Conservation (phyloP, 1,284 basidiomycete species). For the Leccinum subrobustum region DNA sequence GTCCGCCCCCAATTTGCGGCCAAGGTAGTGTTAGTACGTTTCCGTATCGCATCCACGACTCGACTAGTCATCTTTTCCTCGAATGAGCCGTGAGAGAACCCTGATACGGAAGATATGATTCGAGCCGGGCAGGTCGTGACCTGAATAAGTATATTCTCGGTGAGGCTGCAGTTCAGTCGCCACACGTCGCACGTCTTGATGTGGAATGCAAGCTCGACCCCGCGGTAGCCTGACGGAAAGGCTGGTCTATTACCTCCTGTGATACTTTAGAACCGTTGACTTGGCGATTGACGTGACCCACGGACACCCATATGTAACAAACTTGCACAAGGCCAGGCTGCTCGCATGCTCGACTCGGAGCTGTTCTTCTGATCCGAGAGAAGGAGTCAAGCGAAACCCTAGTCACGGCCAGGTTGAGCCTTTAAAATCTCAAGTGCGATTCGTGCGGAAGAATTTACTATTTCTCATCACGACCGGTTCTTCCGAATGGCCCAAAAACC, state of each 20-base stretch:
- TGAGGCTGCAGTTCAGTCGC: conserved; percentile 7
- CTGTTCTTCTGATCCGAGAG: conserved; percentile 24
- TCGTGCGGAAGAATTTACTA: conserved; percentile 22
- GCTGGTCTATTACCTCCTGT: conserved; percentile 24
- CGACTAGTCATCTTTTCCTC: conserved; percentile 4
- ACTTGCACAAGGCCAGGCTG: conserved; percentile 7
- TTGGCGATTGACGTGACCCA: conserved; percentile 29
- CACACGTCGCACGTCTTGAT: conserved; percentile 16
- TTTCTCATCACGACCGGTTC: conserved; percentile 23
- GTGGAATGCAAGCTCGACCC: conserved; percentile 16
- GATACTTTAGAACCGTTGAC: conserved; percentile 24
- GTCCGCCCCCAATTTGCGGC: conserved; percentile 21
- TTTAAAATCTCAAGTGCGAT: conserved; percentile 27
- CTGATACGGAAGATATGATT: conserved; percentile 5
- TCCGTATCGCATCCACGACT: conserved; percentile 20
- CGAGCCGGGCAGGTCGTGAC: conserved; percentile 11
- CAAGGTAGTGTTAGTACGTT: conserved; percentile 21
- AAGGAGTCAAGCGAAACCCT: conserved; percentile 25
- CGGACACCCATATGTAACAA: conserved; percentile 25
- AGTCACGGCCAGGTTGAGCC: conserved; percentile 15
- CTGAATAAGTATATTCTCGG: conserved; percentile 11
- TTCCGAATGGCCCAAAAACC: conserved; percentile 15
- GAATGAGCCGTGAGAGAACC: conserved; percentile 14
- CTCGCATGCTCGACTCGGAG: conserved; percentile 10
- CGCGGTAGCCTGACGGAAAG: conserved; percentile 12